phyloP scores from a whole-genome alignment of 495 filamentous ascomycete genomes.

The Lasiosphaeria hispida region DNA sequence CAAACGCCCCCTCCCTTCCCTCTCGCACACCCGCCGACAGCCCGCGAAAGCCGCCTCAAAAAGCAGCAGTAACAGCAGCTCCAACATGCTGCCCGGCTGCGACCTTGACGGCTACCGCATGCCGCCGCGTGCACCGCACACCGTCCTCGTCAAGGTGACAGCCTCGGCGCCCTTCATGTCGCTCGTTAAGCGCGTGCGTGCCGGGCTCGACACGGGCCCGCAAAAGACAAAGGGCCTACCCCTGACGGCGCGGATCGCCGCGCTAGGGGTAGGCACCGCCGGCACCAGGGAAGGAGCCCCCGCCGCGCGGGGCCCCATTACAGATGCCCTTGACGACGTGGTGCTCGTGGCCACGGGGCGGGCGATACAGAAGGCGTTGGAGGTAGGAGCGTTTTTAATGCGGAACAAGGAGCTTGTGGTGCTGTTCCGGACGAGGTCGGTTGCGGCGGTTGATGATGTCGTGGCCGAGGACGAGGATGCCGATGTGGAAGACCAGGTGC shows the following conservation, averaged over 20 bases:
- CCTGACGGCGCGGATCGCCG: constrained; percentile 41
- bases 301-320: constrained; percentile 1
- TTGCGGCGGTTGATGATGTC: constrained; percentile 72
- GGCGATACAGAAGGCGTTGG: constrained; percentile 70
- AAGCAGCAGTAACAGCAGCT: constrained; percentile 24
- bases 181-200: constrained; percentile 75
- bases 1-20: constrained; percentile 28
- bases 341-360: constrained; percentile 74
- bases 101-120: constrained; percentile 66
- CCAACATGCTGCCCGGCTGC: constrained; percentile 38
- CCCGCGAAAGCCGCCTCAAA: neutral
- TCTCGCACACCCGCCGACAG: constrained; percentile 2
- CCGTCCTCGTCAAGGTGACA: constrained; percentile 70
- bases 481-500: constrained; percentile 54
- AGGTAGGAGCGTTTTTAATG: constrained; percentile 63
- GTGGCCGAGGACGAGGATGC: constrained; percentile 42
- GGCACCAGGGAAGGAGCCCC: neutral
- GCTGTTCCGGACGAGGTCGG: constrained; percentile 59
- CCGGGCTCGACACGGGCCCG: constrained; percentile 63
- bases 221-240: constrained; percentile 33
- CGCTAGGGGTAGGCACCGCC: constrained; percentile 30
- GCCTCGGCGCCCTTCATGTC: constrained; percentile 72
- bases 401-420: constrained; percentile 56
- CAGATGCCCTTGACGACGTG: constrained; percentile 50
- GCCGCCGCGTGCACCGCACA: constrained; percentile 52